phyloP scores from a whole-genome alignment of 768 basidiomycete genomes.

The Cyclocybe aegerita region DNA sequence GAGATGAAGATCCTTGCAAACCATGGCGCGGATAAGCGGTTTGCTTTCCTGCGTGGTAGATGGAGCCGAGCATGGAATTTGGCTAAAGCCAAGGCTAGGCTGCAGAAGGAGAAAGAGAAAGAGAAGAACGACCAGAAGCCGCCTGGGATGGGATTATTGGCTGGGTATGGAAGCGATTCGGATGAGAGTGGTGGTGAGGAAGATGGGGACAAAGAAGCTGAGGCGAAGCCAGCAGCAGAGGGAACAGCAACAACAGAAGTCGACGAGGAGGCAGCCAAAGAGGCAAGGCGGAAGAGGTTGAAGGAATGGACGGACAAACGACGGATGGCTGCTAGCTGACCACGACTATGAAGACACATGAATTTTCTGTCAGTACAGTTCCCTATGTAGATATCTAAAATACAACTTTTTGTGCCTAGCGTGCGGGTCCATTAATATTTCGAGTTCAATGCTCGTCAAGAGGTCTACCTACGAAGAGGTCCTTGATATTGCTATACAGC shows the following conservation, averaged over 20 bases:
- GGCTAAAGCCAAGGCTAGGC: conserved; percentile 46
- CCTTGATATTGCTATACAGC: conserved; percentile 2
- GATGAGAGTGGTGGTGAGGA: conserved; percentile 30
- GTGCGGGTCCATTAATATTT: no score
- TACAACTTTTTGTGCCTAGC: no score
- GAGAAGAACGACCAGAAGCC: conserved; percentile 23
- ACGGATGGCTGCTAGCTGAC: conserved; percentile 17
- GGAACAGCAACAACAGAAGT: neutral
- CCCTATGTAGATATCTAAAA: no score
- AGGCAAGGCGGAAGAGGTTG: conserved; percentile 53
- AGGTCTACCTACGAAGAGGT: conserved; percentile 11
- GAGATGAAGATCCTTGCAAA: conserved; percentile 91
- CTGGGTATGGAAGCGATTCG: conserved; percentile 52
- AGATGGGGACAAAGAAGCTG: conserved; percentile 16
- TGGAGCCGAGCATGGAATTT: conserved; percentile 67
- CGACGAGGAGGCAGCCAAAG: conserved; percentile 31
- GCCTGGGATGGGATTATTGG: conserved; percentile 49
- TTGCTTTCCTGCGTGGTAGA: conserved; percentile 79
- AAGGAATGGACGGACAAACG: conserved; percentile 59
- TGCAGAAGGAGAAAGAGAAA: conserved; percentile 25
- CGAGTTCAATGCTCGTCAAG: neutral
- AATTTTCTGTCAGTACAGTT: no score
- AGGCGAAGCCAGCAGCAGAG: conserved; percentile 12
- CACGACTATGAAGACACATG: no score
- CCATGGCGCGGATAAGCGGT: conserved; percentile 73